Evolutionary conservation across 2,329 filamentous ascomycete genomes (phyloP).

Genomic region (Cryphonectria radicalis): DNA sequence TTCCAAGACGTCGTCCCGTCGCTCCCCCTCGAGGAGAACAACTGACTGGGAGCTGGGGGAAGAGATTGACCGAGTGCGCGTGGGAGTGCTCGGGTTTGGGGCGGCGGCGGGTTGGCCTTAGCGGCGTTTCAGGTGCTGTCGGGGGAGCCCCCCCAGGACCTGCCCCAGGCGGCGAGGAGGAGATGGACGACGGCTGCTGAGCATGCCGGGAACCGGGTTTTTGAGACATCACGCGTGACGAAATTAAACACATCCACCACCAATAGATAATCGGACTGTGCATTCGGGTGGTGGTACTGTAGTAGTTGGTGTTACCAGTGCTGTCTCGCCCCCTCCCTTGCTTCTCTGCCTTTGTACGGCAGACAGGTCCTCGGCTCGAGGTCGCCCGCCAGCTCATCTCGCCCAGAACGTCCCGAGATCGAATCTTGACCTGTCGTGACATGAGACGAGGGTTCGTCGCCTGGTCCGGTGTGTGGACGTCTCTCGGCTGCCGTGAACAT

Average conservation of each 20-base stretch:
- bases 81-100: not conserved
- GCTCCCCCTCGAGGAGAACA: too few species aligned
- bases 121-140: slow-evolving; percentile 11
- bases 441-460: not conserved
- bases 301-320: not conserved
- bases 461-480: not conserved
- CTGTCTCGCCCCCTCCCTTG: not conserved
- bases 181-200: not conserved
- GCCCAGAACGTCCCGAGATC: not conserved
- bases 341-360: not conserved
- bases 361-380: not conserved
- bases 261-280: not conserved
- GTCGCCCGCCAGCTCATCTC: not conserved
- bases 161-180: not conserved
- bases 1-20: not conserved
- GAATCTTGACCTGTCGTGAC: not conserved
- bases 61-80: too few species aligned
- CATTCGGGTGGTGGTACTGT: not conserved
- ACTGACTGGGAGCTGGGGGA: not conserved
- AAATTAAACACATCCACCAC: not conserved
- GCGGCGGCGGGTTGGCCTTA: not conserved
- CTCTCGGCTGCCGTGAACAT: not conserved
- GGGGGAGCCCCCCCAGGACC: not conserved
- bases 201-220: not conserved
- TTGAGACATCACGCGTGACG: slow-evolving; percentile 9